Percentiles rank a stretch among this genome's conserved stretches.
Conservation (phyloP, 2,329 filamentous ascomycete genomes). For the Paecilomyces niveus region DNA sequence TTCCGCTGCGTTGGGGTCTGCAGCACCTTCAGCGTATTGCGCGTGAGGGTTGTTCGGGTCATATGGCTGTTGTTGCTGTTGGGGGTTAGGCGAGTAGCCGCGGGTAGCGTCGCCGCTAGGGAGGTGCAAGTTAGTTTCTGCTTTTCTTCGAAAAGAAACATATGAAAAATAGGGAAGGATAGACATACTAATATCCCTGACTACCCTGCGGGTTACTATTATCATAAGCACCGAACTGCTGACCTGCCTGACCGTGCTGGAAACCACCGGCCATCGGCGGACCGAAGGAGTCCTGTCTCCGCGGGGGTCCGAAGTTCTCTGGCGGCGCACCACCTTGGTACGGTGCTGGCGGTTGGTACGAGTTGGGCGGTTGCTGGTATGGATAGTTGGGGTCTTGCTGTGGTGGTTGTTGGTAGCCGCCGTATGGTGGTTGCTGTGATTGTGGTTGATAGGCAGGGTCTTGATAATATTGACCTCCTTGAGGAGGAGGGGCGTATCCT, state of each 20-base stretch:
- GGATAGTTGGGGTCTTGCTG: slow-evolving; percentile 19
- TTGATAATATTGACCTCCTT: slow-evolving; percentile 16
- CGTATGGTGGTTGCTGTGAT: slow-evolving; percentile 6
- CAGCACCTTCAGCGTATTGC: slow-evolving; percentile 8
- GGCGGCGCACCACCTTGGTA: slow-evolving; percentile 21
- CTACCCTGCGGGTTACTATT: slow-evolving; percentile 27
- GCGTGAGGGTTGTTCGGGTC: slow-evolving; percentile 4
- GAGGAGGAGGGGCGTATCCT: slow-evolving; percentile 13
- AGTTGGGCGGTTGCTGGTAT: slow-evolving; percentile 19
- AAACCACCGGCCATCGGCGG: slow-evolving; percentile 39
- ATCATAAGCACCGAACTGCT: slow-evolving; percentile 24
- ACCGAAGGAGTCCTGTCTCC: slow-evolving; percentile 26
- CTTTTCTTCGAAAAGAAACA: not conserved
- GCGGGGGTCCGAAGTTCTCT: slow-evolving; percentile 41
- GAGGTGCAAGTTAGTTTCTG: not conserved
- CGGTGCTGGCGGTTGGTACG: slow-evolving; percentile 18
- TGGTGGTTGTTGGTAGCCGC: slow-evolving; percentile 23
- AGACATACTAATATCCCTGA: slow-evolving; percentile 26
- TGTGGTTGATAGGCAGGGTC: slow-evolving; percentile 6
- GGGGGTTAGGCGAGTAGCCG: slow-evolving; percentile 6
- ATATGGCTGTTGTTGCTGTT: slow-evolving; percentile 8
- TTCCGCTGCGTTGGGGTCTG: slow-evolving; percentile 40
- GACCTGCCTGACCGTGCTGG: slow-evolving; percentile 37
- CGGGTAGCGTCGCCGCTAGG: not conserved
- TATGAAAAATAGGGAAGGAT: not conserved